phyloP scores from a whole-genome alignment of 768 basidiomycete genomes.

The Exsudoporus frostii region DNA sequence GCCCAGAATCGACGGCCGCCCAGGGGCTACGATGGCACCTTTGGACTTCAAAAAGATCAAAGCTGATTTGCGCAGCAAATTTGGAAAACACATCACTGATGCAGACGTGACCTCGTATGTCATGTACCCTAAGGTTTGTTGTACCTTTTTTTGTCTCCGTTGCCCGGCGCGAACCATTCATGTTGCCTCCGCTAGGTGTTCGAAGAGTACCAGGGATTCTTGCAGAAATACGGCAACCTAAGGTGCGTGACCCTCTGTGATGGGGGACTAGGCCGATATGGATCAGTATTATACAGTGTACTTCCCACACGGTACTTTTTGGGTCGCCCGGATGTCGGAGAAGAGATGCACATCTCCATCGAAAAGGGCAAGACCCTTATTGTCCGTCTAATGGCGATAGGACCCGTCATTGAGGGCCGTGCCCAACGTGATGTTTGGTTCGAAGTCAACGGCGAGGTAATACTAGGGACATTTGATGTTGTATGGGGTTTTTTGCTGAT shows the following conservation, averaged over 20 bases:
- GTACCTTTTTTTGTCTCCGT: slow-evolving; percentile 4
- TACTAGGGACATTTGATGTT: slow-evolving; percentile 13
- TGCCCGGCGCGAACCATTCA: slow-evolving; percentile 4
- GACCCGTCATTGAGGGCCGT: slow-evolving; percentile 86
- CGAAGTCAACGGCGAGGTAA: slow-evolving; percentile 93
- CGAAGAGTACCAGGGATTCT: slow-evolving; percentile 93
- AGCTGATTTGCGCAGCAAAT: slow-evolving; percentile 86
- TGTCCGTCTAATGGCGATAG: slow-evolving; percentile 92
- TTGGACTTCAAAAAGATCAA: slow-evolving; percentile 97
- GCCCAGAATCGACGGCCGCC: slow-evolving; percentile 89
- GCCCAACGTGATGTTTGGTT: slow-evolving; percentile 98
- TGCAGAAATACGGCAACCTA: slow-evolving; percentile 93
- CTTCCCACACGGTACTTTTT: slow-evolving; percentile 97
- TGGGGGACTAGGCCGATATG: slow-evolving; percentile 4
- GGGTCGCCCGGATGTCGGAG: slow-evolving; percentile 83
- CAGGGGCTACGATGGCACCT: slow-evolving; percentile 83
- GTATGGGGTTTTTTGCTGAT: slow-evolving; percentile 15
- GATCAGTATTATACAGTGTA: slow-evolving; percentile 52
- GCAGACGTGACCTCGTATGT: slow-evolving; percentile 91
- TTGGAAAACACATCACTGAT: slow-evolving; percentile 93
- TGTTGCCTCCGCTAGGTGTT: slow-evolving; percentile 62
- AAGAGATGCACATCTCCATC: slow-evolving; percentile 96
- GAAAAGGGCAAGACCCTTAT: slow-evolving; percentile 97
- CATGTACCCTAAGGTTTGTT: slow-evolving; percentile 94
- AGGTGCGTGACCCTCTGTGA: slow-evolving; percentile 50